Base-by-base conservation (phyloP, 1,284 basidiomycete genomes). In the Earliella scabrosa region DNA sequence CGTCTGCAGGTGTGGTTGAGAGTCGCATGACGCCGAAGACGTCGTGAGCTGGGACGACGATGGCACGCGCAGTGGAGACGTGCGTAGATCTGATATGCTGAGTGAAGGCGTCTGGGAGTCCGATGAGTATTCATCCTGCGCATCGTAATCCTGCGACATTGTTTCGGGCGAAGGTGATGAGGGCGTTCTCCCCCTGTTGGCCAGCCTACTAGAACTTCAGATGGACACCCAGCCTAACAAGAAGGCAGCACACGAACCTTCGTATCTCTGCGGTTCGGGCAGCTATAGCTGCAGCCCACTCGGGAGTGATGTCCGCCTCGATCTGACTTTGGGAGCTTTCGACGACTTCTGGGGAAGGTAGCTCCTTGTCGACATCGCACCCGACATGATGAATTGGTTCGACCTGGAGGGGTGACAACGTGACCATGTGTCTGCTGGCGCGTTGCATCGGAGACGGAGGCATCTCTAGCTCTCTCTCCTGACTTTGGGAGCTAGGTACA, bases 401-500 rank as follows among this genome's bases (percentile, higher is more conserved):
- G 29, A 31, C 13, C 7, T 13, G 29, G 29, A 31, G 29, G 13
- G 29, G 29, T 7, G 29, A 31, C 29, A 31, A 31, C 13, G 29
- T 7, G 21, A 6, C 14, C 13, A 3, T 14, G 4, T 13, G 20
- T 16, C 39, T 24, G 32, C 18, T 13, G 2, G 11, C 14, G 23
- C 26, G 31, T 23, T n/a, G 27, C 18, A 11, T 53, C 41, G 14
- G 38, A 16, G 2, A 56, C n/a, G 9, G 44, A 4, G 45, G 45
- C 14, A 47, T 50, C n/a, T 51, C 34, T 4, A 68, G 31, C 20
- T 68, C 68, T 14, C 41, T 45, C 43, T 69, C 68, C 24, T 65
- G 53, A 31, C 59, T 62, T 38, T 70, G 68, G 1, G 68, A 70
- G 20, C 61, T 66, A 3, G 65, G 63, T 10, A 68, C 57, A 23